Conservation (phyloP, 495 filamentous ascomycete genomes). For the Neurospora discreta region DNA sequence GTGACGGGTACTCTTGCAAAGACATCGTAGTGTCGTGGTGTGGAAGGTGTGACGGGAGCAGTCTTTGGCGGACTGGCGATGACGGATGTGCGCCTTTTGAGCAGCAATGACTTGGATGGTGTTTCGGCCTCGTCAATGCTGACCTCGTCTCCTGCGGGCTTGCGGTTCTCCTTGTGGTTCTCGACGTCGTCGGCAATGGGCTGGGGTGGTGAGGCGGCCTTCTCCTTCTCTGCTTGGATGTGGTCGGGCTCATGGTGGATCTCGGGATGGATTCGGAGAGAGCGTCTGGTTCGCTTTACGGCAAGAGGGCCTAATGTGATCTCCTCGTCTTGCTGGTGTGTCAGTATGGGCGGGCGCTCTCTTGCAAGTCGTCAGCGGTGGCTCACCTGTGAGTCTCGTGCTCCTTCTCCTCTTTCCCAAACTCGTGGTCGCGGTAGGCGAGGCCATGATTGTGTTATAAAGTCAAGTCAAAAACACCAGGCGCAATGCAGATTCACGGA, state of each 20-base stretch:
- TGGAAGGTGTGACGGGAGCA: conserved; percentile 52
- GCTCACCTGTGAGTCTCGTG: conserved; percentile 47
- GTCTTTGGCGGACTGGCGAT: neutral
- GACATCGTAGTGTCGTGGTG: conserved; percentile 45
- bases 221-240: conserved; percentile 26
- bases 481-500: conserved; percentile 4
- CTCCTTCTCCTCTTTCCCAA: conserved; percentile 65
- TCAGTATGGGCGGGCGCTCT: conserved; percentile 17
- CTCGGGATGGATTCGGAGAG: conserved; percentile 5
- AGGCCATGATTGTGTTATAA: conserved; percentile 39
- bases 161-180: neutral
- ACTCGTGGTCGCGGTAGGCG: conserved; percentile 36
- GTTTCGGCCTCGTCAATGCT: neutral
- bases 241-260: neutral
- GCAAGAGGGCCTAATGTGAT: conserved; percentile 20
- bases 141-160: neutral
- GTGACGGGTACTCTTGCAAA: conserved; percentile 28
- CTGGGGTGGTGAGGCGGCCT: conserved; percentile 37
- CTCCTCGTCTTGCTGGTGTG: conserved; percentile 13
- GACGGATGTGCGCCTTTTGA: neutral
- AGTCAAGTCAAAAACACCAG: conserved; percentile 6
- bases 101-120: neutral
- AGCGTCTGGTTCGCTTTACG: conserved; percentile 53
- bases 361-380: conserved; percentile 2
- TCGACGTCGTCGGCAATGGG: neutral